These are phyloP conservation scores for Hypoxylon sp. DNA, from an alignment of 2,329 filamentous ascomycete species.

Conservation along the genomic window DNA sequence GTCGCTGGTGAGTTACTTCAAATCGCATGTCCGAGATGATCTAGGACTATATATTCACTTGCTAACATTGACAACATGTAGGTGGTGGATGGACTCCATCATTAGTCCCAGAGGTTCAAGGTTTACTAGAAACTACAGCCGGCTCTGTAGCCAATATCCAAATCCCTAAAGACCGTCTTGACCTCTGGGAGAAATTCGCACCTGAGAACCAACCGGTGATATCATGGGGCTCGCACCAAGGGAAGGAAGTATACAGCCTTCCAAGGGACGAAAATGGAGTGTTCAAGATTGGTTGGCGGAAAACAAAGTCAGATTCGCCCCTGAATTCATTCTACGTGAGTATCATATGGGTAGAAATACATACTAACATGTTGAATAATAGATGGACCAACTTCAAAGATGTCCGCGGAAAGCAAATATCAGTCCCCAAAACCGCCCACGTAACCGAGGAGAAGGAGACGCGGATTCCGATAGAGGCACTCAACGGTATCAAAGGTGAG, in stretches of 20 bases:
- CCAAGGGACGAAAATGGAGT: constrained; percentile 59
- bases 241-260: constrained; percentile 64
- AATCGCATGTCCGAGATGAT: not conserved
- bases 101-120: constrained; percentile 58
- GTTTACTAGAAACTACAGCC: constrained; percentile 63
- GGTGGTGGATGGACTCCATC: constrained; percentile 62
- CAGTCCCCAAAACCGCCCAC: constrained; percentile 47
- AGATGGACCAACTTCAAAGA: constrained; percentile 48
- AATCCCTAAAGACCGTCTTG: constrained; percentile 55
- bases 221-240: constrained; percentile 57
- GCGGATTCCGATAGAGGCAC: constrained; percentile 44
- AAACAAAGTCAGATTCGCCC: constrained; percentile 62
- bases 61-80: constrained; percentile 5
- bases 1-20: constrained; percentile 53
- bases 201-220: constrained; percentile 64
- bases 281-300: constrained; percentile 67
- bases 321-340: not conserved
- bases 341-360: not conserved
- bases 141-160: constrained; percentile 62
- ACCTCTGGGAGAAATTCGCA: constrained; percentile 59
- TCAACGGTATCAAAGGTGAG: constrained; percentile 50
- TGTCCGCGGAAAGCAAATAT: constrained; percentile 44
- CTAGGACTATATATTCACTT: not conserved
- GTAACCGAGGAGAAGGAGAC: constrained; percentile 43
- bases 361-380: constrained; percentile 11